These are phyloP conservation scores for Malassezia caprae DNA, from an alignment of 1,284 basidiomycete species.

Conservation along the genomic window DNA sequence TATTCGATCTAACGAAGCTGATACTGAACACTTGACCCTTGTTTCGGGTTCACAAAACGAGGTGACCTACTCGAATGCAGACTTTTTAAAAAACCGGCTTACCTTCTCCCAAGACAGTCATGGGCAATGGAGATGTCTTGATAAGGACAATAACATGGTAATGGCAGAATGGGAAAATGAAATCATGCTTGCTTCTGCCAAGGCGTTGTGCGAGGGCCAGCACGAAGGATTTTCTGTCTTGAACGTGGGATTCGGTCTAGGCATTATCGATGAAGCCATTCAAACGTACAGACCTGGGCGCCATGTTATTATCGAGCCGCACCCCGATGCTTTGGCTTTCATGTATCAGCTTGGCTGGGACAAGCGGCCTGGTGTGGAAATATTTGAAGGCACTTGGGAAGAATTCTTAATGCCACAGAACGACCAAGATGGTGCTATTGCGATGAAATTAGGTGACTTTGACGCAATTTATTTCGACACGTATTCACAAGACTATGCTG, in stretches of 20 bases:
- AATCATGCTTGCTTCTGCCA: constrained; percentile 38
- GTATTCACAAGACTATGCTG: constrained; percentile 75
- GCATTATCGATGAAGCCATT: constrained; percentile 79
- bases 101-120: constrained; percentile 56
- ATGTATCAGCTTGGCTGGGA: constrained; percentile 55
- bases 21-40: constrained; percentile 51
- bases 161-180: constrained; percentile 56
- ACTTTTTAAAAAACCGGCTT: constrained; percentile 65
- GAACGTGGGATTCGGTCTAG: constrained; percentile 88
- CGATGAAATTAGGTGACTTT: constrained; percentile 60
- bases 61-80: constrained; percentile 55
- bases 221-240: constrained; percentile 59
- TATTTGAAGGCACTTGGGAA: constrained; percentile 43
- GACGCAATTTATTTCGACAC: constrained; percentile 92
- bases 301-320: constrained; percentile 90
- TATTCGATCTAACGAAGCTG: constrained; percentile 13
- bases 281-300: constrained; percentile 60
- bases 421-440: constrained; percentile 67
- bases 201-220: constrained; percentile 28
- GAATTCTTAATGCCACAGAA: constrained; percentile 67
- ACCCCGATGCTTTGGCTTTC: constrained; percentile 74
- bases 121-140: constrained; percentile 70
- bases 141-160: constrained; percentile 58
- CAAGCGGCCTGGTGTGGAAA: constrained; percentile 29
- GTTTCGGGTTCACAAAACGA: constrained; percentile 21